phyloP scores from a whole-genome alignment of 306 rosid genomes.

The Prunus mongolica region DNA sequence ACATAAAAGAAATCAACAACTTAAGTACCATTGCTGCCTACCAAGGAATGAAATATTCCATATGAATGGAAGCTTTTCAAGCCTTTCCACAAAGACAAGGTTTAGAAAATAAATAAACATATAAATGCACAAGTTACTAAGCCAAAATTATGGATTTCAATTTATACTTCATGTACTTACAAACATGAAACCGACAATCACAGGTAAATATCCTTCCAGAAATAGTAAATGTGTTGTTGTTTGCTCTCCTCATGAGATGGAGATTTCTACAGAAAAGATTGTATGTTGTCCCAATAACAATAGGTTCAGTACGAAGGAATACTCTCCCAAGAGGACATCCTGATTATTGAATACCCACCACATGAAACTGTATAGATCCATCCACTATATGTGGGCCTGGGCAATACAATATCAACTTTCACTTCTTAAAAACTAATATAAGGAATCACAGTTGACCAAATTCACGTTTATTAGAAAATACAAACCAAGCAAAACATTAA shows the following conservation, averaged over 20 bases:
- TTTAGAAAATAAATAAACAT: neutral
- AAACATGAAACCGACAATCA: neutral
- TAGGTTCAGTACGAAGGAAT: constrained; percentile 16
- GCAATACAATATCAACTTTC: constrained; percentile 29
- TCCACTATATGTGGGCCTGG: constrained; percentile 31
- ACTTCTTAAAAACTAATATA: constrained; percentile 16
- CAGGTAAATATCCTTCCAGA: neutral
- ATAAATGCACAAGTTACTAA: neutral
- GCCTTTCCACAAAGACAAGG: neutral
- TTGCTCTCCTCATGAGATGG: neutral
- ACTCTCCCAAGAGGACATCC: constrained; percentile 29
- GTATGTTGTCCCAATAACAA: constrained; percentile 12
- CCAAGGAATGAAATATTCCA: neutral
- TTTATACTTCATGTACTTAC: neutral
- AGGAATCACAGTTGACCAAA: constrained; percentile 17
- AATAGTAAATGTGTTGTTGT: neutral
- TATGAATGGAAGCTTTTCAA: neutral
- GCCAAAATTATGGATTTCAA: neutral
- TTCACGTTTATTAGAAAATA: constrained; percentile 18
- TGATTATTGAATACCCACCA: constrained; percentile 30
- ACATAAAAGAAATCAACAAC: neutral
- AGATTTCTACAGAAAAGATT: neutral
- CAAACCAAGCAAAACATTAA: constrained; percentile 5
- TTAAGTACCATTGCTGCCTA: neutral
- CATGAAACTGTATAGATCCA: constrained; percentile 22